Percentiles rank a stretch among this genome's conserved stretches.
phyloP scores from a whole-genome alignment of 75 land plant genomes.

The Larix kaempferi region DNA sequence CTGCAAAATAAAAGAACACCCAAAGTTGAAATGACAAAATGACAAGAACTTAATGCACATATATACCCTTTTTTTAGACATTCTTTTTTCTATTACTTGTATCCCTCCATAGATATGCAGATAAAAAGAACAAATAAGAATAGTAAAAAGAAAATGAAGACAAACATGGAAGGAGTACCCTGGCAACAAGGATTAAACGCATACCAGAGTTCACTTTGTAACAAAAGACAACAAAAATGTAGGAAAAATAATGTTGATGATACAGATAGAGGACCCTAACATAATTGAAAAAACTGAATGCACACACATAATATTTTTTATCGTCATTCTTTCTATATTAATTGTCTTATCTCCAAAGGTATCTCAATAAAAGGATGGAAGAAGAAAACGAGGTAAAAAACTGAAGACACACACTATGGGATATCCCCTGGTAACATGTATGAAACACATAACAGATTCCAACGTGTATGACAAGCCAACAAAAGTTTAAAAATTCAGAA shows the following conservation, averaged over 20 bases:
- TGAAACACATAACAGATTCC: background rate
- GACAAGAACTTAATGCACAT: background rate
- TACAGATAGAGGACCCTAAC: no score
- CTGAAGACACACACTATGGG: background rate
- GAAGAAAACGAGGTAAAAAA: background rate
- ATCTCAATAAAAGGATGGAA: background rate
- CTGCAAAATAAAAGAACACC: background rate
- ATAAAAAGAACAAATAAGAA: no score
- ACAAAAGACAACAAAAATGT: background rate
- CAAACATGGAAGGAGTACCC: no score
- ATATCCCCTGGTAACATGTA: background rate
- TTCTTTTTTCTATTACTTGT: background rate
- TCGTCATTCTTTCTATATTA: background rate
- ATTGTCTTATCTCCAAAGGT: background rate
- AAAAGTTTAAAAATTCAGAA: no score
- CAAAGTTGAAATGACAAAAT: background rate
- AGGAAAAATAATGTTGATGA: background rate
- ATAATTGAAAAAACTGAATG: background rate
- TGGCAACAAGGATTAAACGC: no score
- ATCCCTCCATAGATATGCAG: no score
- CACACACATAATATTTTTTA: background rate
- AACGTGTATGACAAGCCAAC: background rate
- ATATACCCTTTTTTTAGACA: background rate
- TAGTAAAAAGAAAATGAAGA: no score
- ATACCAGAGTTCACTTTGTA: no score